These are phyloP conservation scores for Yamadazyma atlantica DNA, from an alignment of 1,139 yeast genomes.

Conservation along the genomic window DNA sequence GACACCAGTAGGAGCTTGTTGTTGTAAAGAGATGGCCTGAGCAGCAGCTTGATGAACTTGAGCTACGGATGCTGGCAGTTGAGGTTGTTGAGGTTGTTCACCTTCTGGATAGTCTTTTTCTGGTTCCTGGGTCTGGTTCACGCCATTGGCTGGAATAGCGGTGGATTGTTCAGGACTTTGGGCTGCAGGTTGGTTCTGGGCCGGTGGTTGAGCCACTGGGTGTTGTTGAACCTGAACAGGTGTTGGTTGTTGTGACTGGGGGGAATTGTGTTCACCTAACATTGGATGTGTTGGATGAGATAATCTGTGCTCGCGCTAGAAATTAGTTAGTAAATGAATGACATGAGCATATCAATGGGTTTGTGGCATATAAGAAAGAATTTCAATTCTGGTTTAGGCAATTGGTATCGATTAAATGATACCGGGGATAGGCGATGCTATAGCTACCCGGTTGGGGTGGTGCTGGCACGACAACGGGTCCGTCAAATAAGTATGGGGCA, in stretches of 20 bases:
- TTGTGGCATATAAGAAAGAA: too few relatives aligned
- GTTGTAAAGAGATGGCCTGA: constrained; percentile 13
- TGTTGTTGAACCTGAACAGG: constrained; percentile 6
- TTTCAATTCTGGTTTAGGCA: too few relatives aligned
- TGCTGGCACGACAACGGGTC: background rate
- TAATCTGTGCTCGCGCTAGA: constrained; percentile 10
- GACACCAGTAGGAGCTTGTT: constrained; percentile 1
- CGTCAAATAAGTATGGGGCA: background rate
- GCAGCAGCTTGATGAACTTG: constrained; percentile 12
- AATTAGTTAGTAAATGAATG: constrained; percentile 8
- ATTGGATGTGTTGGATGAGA: constrained; percentile 12
- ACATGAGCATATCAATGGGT: too few relatives aligned
- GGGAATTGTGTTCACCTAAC: constrained; percentile 9
- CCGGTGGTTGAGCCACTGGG: background rate
- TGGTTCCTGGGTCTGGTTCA: background rate
- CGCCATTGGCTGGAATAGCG: background rate
- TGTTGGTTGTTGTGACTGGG: constrained; percentile 2
- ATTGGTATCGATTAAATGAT: too few relatives aligned
- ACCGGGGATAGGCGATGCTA: too few relatives aligned
- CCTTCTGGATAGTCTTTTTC: background rate
- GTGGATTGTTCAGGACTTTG: constrained; percentile 1
- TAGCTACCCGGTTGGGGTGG: background rate
- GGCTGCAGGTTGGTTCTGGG: background rate
- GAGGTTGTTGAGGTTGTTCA: constrained; percentile 1
- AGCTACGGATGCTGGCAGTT: constrained; percentile 8